Conservation (phyloP, 2,329 filamentous ascomycete genomes). For the Xenosphaeropsis pyriputrescens region DNA sequence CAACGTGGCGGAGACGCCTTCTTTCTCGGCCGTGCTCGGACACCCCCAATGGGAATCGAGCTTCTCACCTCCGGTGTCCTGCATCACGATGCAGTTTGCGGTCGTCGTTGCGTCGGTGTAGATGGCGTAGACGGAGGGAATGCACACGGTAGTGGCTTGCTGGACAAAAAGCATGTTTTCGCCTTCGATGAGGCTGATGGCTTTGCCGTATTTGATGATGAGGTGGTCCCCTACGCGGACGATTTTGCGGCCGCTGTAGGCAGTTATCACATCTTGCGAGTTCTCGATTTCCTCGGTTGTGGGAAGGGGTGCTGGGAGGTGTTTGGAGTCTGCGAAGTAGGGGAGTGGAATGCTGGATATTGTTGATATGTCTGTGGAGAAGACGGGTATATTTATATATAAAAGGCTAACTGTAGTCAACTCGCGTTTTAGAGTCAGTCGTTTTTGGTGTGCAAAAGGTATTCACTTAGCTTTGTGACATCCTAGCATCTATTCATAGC, state of each 20-base stretch:
- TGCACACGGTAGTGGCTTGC: slow-evolving; percentile 10
- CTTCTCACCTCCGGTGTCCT: slow-evolving; percentile 13
- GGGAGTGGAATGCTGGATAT: slow-evolving; percentile 8
- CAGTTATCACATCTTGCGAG: slow-evolving; percentile 4
- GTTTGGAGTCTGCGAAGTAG: slow-evolving; percentile 5
- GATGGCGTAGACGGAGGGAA: slow-evolving; percentile 19
- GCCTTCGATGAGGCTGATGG: slow-evolving; percentile 15
- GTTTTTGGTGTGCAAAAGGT: too few relatives aligned
- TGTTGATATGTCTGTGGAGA: slow-evolving; percentile 9
- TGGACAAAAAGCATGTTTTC: slow-evolving; percentile 18
- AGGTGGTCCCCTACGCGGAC: slow-evolving; percentile 2
- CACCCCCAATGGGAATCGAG: slow-evolving; percentile 10
- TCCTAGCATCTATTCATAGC: too few relatives aligned
- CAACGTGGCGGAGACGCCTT: slow-evolving; percentile 9
- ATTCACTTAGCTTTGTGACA: too few relatives aligned
- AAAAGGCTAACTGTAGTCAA: too few relatives aligned
- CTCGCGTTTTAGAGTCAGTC: too few relatives aligned
- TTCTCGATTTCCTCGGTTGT: slow-evolving; percentile 10
- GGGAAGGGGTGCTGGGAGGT: slow-evolving; percentile 9
- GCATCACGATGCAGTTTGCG: slow-evolving; percentile 18
- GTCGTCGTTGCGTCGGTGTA: slow-evolving; percentile 9
- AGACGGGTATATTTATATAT: too few relatives aligned
- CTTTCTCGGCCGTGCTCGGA: slow-evolving; percentile 11
- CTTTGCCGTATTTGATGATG: slow-evolving; percentile 12
- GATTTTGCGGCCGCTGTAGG: slow-evolving; percentile 8